Evolutionary conservation across 306 rosid species (phyloP).

Genomic region (Sophora flavescens): DNA sequence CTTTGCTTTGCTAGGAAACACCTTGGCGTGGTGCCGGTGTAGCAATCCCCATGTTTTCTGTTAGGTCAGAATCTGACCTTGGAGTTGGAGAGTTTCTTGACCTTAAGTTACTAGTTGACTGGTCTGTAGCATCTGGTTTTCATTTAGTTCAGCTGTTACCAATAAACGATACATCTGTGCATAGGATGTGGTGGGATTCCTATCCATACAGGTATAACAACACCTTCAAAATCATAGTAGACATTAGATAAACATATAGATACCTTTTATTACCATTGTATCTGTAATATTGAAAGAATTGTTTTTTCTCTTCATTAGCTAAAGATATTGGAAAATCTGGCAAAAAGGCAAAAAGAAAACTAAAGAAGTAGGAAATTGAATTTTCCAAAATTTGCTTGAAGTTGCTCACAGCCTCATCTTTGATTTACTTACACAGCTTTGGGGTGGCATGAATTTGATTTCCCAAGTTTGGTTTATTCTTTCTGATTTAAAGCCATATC

Average conservation of each 20-base stretch:
- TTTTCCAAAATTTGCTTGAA: conserved; percentile 14
- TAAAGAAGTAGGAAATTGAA: background rate
- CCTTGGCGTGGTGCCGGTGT: conserved; percentile 98
- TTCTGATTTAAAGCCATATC: conserved; percentile 27
- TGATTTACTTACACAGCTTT: conserved; percentile 35
- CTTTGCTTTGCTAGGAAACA: conserved; percentile 63
- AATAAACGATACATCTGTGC: conserved; percentile 93
- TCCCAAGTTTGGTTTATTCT: conserved; percentile 29
- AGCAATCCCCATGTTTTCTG: conserved; percentile 93
- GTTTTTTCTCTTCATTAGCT: conserved; percentile 4
- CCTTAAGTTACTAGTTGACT: conserved; percentile 87
- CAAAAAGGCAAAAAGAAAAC: background rate
- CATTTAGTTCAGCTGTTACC: conserved; percentile 97
- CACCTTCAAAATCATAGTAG: conserved; percentile 16
- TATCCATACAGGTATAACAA: conserved; percentile 90
- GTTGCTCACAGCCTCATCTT: background rate
- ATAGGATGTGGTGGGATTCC: conserved; percentile 99
- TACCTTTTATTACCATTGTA: conserved; percentile 8
- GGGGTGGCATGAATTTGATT: conserved; percentile 22
- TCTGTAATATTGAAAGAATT: conserved; percentile 25
- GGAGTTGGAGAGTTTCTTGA: conserved; percentile 99
- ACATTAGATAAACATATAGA: background rate
- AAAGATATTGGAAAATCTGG: conserved; percentile 9
- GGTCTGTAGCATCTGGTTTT: conserved; percentile 94
- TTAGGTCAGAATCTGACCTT: conserved; percentile 87